A percentile compares a stretch with the other conserved stretches of the same genome.
These are phyloP conservation scores for Aureobasidium sp. DNA, from an alignment of 2,329 filamentous ascomycete genomes.

Conservation along the genomic window DNA sequence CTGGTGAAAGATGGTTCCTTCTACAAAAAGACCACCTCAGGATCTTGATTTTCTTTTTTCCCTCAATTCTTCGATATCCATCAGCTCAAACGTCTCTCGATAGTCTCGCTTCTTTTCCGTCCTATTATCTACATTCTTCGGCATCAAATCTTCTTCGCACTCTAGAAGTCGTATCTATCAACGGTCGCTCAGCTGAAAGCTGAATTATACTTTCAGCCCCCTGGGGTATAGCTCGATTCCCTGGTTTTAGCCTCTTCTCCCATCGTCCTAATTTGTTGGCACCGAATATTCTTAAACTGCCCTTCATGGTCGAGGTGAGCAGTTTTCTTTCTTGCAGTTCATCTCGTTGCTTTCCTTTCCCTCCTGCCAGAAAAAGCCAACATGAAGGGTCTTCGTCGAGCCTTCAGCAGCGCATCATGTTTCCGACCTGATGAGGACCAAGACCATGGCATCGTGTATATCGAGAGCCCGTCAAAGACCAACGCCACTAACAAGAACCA, in stretches of 20 bases:
- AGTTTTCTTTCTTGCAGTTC: neutral
- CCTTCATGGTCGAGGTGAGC: slow-evolving; percentile 1
- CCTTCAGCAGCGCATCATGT: slow-evolving; percentile 5
- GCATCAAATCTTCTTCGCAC: neutral
- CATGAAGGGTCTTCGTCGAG: slow-evolving; percentile 11
- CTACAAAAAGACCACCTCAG: neutral
- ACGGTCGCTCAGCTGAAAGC: slow-evolving; percentile 4
- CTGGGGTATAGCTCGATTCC: slow-evolving; percentile 7
- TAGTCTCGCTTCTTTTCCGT: neutral
- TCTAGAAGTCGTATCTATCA: neutral
- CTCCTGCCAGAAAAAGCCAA: neutral
- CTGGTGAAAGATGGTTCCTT: neutral
- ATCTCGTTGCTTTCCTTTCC: neutral
- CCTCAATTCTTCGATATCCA: neutral
- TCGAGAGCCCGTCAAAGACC: neutral
- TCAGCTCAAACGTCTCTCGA: neutral
- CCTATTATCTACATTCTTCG: neutral
- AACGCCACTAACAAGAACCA: slow-evolving; percentile 4
- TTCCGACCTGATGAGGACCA: neutral
- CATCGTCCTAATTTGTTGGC: neutral
- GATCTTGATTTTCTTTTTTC: neutral
- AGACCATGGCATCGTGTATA: neutral
- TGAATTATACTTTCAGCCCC: slow-evolving; percentile 5
- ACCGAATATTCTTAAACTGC: neutral
- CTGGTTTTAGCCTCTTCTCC: slow-evolving; percentile 4